Base-by-base conservation (phyloP, 805 yeast genomes). In the Teunomyces atbi region DNA sequence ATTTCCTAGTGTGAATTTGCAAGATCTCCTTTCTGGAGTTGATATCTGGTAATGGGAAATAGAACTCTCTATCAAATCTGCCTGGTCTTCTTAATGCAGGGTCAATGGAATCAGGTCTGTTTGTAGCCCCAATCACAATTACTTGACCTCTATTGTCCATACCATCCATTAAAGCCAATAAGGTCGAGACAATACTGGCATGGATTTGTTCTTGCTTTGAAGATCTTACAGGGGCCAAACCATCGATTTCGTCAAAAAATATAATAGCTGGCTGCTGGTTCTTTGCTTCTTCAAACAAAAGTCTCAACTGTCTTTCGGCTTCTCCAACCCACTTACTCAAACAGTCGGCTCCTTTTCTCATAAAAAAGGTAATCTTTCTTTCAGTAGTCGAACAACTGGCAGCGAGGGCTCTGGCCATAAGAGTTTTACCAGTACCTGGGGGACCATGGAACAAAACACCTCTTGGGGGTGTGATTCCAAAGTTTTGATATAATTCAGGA, bases 111-210 rank as follows among this genome's bases (percentile, higher is more conserved):
- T 94, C 98, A 0, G 99, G 99, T 60, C 99, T 75, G 67, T 94
- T 94, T 0, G 99, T 94, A 1, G 99, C 99, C 48, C 99, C 99
- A 56, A 94, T 91, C 2, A 94, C 97, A 53, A 94, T 92, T 15
- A 94, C 98, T 62, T 94, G 98, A 6, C 99, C 99, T 62, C 98
- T 81, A 56, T 90, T 90, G 63, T 92, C 98, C 98, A 94, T 94
- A 57, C 99, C 99, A 65, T 94, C 99, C 99, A 94, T 94, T 44
- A 94, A 71, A 0, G 99, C 98, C 52, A 94, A 77, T 58, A 94
- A 70, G 0, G 99, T 94, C 4, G 97, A 90, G 2, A 94, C 99
- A 49, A 94, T 94, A 51, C 96, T 86, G 3, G 99, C 97, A 66
- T 94, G 99, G 49, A 94, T 94, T 66, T 94, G 99, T 64, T 94